A percentile compares a stretch with the other conserved stretches of the same genome.
These are phyloP conservation scores for Scutellaria barbata DNA, from an alignment of 257 asterid genomes.

Conservation along the genomic window DNA sequence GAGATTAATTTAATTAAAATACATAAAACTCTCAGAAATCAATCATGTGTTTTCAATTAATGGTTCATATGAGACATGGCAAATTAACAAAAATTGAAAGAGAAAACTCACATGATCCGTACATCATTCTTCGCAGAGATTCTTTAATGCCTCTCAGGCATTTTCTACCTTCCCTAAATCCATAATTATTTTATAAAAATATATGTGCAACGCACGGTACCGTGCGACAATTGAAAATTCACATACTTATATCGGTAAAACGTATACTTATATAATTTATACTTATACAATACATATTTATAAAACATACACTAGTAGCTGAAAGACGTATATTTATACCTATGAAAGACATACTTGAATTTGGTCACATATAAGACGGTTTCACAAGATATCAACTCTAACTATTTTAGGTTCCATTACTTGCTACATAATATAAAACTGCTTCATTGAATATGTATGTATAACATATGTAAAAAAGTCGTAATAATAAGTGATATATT, in stretches of 20 bases:
- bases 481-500: too few relatives aligned
- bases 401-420: not conserved
- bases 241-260: too few relatives aligned
- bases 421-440: constrained; percentile 23
- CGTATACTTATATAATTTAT: too few relatives aligned
- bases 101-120: constrained; percentile 40
- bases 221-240: too few relatives aligned
- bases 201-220: too few relatives aligned
- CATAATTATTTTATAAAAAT: not conserved
- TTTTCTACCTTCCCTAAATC: constrained; percentile 36
- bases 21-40: constrained; percentile 32
- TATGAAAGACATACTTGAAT: too few relatives aligned
- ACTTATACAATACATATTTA: too few relatives aligned
- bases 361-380: too few relatives aligned
- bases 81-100: constrained; percentile 24
- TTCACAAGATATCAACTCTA: too few relatives aligned
- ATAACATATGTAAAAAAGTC: not conserved
- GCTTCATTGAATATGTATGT: constrained; percentile 32
- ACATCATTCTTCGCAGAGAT: constrained; percentile 22
- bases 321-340: too few relatives aligned
- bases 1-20: not conserved
- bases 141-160: constrained; percentile 35
- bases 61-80: constrained; percentile 24
- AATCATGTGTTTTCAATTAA: constrained; percentile 44
- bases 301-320: too few relatives aligned